A percentile compares a stretch with the other conserved stretches of the same genome.
Conservation (phyloP, 208 protist genomes). For the Trypanosoma vivax region DNA sequence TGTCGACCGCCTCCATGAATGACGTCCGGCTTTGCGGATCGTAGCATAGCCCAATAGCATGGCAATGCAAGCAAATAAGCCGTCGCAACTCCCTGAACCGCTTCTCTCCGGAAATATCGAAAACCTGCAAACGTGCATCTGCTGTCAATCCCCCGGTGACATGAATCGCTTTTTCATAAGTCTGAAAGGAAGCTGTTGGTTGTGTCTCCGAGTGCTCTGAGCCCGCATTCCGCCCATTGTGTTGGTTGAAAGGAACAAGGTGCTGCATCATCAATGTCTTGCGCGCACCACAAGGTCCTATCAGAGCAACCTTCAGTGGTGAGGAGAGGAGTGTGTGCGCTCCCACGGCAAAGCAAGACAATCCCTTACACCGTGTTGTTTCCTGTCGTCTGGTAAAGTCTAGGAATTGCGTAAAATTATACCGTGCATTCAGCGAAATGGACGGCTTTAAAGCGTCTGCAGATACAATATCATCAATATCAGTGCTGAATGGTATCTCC, state of each 20-base stretch:
- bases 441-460: conserved; percentile 65
- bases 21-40: conserved; percentile 60
- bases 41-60: conserved; percentile 76
- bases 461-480: conserved; percentile 15
- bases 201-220: conserved; percentile 9
- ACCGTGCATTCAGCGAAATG: conserved; percentile 79
- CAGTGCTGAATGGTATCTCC: background rate
- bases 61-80: conserved; percentile 68
- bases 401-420: conserved; percentile 87
- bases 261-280: conserved; percentile 50
- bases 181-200: conserved; percentile 60
- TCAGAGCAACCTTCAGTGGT: conserved; percentile 64
- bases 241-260: conserved; percentile 31
- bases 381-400: conserved; percentile 73
- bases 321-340: conserved; percentile 60
- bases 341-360: conserved; percentile 67
- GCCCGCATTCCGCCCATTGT: background rate
- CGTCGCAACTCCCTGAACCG: conserved; percentile 70
- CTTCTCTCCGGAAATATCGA: conserved; percentile 55
- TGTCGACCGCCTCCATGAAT: conserved; percentile 69
- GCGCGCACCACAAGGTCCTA: conserved; percentile 63
- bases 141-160: conserved; percentile 38
- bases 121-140: conserved; percentile 60
- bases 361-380: conserved; percentile 66
- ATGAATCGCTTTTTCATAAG: conserved; percentile 31